Percentiles rank a stretch among this genome's conserved stretches.
Conservation (phyloP, 179 eudicot genomes). For the Monotropa hypopitys region DNA sequence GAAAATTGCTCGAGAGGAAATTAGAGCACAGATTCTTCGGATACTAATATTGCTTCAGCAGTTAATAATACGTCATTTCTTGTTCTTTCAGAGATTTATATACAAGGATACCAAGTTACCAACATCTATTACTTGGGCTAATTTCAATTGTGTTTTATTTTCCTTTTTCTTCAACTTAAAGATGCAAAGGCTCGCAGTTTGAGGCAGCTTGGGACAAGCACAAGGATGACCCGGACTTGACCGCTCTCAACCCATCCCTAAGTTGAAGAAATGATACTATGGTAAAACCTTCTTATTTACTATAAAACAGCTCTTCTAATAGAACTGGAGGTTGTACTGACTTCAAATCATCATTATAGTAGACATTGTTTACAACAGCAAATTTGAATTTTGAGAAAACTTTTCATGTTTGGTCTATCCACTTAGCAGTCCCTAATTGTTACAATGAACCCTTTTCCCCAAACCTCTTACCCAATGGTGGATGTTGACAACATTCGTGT, state of each 20-base stretch:
- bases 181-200: constrained; percentile 66
- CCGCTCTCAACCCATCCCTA: constrained; percentile 31
- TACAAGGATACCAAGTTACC: not conserved
- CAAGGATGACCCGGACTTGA: constrained; percentile 70
- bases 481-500: not conserved
- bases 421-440: not conserved
- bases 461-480: not conserved
- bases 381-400: not conserved
- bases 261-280: constrained; percentile 14
- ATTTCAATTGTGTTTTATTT: not conserved
- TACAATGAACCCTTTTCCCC: not conserved
- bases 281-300: constrained; percentile 12
- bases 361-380: not conserved
- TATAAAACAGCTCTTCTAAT: not conserved
- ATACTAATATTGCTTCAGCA: constrained; percentile 53
- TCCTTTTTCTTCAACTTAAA: constrained; percentile 10
- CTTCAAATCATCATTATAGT: not conserved
- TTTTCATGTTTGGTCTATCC: not conserved
- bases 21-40: constrained; percentile 41
- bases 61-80: constrained; percentile 29
- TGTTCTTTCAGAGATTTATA: not conserved
- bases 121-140: not conserved
- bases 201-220: constrained; percentile 66
- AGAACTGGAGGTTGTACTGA: not conserved
- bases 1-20: constrained; percentile 59